These are phyloP conservation scores for Cladophialophora chaetospira DNA, from an alignment of 2,329 filamentous ascomycete genomes.

Conservation along the genomic window DNA sequence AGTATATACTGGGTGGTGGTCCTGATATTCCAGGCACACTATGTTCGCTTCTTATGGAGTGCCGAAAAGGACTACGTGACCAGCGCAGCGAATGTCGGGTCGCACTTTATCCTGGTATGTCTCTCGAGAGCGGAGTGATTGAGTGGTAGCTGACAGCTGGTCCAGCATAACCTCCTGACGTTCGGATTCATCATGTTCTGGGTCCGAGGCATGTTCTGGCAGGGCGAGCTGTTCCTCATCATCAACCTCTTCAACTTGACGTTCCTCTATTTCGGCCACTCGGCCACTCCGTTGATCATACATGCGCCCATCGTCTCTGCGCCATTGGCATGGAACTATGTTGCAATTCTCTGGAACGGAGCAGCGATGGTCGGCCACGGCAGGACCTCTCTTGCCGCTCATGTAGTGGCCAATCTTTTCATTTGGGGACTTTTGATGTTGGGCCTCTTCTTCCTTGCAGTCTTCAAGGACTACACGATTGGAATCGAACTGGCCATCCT, in stretches of 20 bases:
- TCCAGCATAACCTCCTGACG: constrained; percentile 73
- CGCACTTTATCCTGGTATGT: constrained; percentile 70
- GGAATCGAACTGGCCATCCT: constrained; percentile 77
- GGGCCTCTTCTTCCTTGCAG: constrained; percentile 72
- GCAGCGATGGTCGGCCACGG: constrained; percentile 73
- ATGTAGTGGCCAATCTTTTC: constrained; percentile 82
- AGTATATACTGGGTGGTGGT: constrained; percentile 67
- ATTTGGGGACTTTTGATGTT: constrained; percentile 82
- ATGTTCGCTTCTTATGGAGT: constrained; percentile 75
- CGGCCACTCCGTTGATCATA: constrained; percentile 70
- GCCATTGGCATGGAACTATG: constrained; percentile 82
- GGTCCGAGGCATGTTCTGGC: constrained; percentile 72
- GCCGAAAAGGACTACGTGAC: constrained; percentile 63
- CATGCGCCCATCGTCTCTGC: constrained; percentile 74
- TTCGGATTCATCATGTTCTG: constrained; percentile 83
- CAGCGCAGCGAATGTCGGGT: constrained; percentile 73
- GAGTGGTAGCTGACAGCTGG: background rate
- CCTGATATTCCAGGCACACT: constrained; percentile 68
- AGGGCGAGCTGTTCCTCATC: constrained; percentile 73
- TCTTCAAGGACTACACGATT: constrained; percentile 75
- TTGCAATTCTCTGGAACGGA: constrained; percentile 86
- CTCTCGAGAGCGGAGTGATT: background rate
- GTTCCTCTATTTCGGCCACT: constrained; percentile 78
- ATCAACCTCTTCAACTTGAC: constrained; percentile 81
- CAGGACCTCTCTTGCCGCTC: constrained; percentile 62